Base-by-base conservation (phyloP, 164 flowering plant species). In the Vitis riparia region DNA sequence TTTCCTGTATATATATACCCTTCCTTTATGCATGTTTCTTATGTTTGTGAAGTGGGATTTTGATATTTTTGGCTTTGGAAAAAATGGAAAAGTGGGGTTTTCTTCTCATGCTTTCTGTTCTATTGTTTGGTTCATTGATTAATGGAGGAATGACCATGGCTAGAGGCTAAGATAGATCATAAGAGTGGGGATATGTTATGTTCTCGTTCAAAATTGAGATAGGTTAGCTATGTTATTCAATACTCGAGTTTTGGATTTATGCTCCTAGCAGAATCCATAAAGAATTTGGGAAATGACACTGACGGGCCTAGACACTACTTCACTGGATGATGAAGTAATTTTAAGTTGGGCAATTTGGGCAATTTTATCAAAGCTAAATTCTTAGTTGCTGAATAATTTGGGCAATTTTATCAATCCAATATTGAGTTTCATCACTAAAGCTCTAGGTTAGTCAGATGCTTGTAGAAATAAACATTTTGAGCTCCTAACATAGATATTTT, bases 401-500 rank as follows among this genome's bases (percentile, higher is more conserved):
- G 91, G 91, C 15, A 87, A 87, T 73, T 85, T 83, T 67, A 77
- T 87, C 11, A 84, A 87, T 70, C 77, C 87, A 52, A 87, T 87
- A 19, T 71, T 87, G 78, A 81, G 80, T 78, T 87, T 87, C 76
- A 77, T 87, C 44, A 85, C 85, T 11, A 87, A 85, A 76, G 84
- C 83, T 49, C 56, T 78, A 82, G 88, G 88, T 84, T 68, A 53
- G 77, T 75, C 5, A 59, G 6, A 32, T 2, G 37, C 37, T 5
- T 3, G 37, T 5, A 32, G 37, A 32, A 32, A 32, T 32, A 5
- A 32, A 32, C 3, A 2, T 32, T 3, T 32, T 32, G 37, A 32
- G 37, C 0, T 32, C 37, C 37, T 32, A 5, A 5, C 4, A 3
- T 32, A 32, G 37, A 32, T 32, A 19, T 19, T 32, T 5, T 32